phyloP scores from a whole-genome alignment of 2,329 filamentous ascomycete genomes.

The Allantophomopsis lycopodina region DNA sequence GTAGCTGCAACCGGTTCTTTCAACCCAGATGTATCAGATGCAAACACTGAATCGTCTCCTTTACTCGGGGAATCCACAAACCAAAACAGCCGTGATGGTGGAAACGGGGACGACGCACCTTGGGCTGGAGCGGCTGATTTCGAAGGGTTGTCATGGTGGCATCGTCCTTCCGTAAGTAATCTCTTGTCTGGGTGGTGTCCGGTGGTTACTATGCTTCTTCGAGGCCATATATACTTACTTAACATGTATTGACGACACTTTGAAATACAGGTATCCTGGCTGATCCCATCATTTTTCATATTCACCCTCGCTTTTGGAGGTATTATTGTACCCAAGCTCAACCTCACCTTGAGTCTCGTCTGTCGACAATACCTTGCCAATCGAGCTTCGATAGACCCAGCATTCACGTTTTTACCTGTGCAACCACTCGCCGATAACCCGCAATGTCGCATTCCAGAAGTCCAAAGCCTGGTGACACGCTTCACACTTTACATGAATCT shows the following conservation, averaged over 20 bases:
- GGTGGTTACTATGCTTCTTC: not conserved
- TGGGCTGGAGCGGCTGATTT: slow-evolving; percentile 46
- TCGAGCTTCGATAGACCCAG: slow-evolving; percentile 40
- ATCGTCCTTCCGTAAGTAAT: slow-evolving; percentile 44
- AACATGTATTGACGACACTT: no score
- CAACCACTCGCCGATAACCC: slow-evolving; percentile 56
- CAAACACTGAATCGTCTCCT: not conserved
- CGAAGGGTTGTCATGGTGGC: slow-evolving; percentile 45
- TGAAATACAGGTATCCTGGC: slow-evolving; percentile 60
- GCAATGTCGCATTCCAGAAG: slow-evolving; percentile 67
- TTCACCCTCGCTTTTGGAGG: slow-evolving; percentile 82
- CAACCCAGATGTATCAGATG: not conserved
- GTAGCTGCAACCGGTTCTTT: not conserved
- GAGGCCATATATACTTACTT: not conserved
- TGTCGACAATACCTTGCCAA: slow-evolving; percentile 75
- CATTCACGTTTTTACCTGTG: slow-evolving; percentile 46
- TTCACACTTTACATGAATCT: slow-evolving; percentile 70
- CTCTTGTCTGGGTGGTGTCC: not conserved
- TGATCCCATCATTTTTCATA: slow-evolving; percentile 66
- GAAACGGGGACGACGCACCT: slow-evolving; percentile 6
- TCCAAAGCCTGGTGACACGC: slow-evolving; percentile 62
- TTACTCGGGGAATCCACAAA: not conserved
- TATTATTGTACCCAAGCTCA: slow-evolving; percentile 73
- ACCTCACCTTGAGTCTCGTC: slow-evolving; percentile 71
- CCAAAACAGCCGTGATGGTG: not conserved